phyloP scores from a whole-genome alignment of 2,329 filamentous ascomycete genomes.

The Juglanconis oblonga region DNA sequence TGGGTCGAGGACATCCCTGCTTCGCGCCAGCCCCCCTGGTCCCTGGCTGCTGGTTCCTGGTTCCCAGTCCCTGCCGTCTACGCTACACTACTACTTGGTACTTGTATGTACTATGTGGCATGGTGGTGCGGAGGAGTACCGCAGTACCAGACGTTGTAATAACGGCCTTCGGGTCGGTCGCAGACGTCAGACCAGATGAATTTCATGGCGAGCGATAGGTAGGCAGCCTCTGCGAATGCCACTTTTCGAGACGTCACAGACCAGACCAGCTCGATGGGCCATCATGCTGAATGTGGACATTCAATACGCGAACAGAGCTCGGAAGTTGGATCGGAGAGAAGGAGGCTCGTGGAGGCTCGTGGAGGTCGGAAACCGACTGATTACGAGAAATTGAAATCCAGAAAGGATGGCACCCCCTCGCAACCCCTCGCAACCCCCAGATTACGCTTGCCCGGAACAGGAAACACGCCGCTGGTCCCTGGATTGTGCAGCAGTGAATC shows the following conservation, averaged over 20 bases:
- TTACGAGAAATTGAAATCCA: neutral
- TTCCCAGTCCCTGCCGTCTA: no score
- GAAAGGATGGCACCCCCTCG: neutral
- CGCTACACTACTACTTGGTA: no score
- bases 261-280: neutral
- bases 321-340: neutral
- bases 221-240: neutral
- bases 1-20: no score
- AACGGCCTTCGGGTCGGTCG: neutral
- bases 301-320: neutral
- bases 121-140: neutral
- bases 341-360: neutral
- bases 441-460: neutral
- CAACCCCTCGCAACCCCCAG: neutral
- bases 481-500: neutral
- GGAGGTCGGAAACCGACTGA: neutral
- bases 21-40: no score
- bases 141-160: neutral
- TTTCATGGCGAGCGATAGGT: neutral
- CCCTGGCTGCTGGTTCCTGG: no score
- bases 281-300: neutral
- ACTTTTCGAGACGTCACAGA: neutral
- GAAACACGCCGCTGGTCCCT: neutral
- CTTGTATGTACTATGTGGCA: no score
- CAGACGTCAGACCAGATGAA: neutral